These are phyloP conservation scores for Scalesia atractyloides DNA, from an alignment of 129 eudicot species.

Conservation along the genomic window DNA sequence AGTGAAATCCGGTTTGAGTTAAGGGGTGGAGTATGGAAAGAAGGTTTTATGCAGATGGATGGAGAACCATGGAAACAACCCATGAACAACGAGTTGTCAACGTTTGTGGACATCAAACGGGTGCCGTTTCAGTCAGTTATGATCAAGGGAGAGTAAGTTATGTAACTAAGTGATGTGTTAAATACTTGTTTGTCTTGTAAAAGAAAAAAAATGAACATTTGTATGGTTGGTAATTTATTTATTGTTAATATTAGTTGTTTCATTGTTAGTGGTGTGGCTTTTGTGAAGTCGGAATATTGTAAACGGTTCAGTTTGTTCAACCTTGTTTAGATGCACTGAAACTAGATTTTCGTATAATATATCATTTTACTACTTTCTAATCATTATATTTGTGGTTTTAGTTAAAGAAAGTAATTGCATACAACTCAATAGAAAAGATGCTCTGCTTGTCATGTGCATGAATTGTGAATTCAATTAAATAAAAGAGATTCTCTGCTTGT, in stretches of 20 bases:
- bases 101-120: constrained; percentile 80
- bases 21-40: constrained; percentile 90
- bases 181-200: constrained; percentile 27
- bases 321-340: not conserved
- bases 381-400: too few relatives aligned
- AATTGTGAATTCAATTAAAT: too few relatives aligned
- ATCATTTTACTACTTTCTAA: too few relatives aligned
- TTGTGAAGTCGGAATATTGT: not conserved
- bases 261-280: not conserved
- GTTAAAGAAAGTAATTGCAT: too few relatives aligned
- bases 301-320: not conserved
- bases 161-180: constrained; percentile 20
- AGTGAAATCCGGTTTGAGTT: constrained; percentile 76
- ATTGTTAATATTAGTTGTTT: constrained; percentile 31
- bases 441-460: too few relatives aligned
- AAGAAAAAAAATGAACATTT: not conserved
- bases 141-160: constrained; percentile 55
- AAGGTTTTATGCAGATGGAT: constrained; percentile 86
- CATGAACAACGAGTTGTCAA: constrained; percentile 68
- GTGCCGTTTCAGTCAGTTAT: constrained; percentile 81
- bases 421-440: too few relatives aligned
- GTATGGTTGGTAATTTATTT: constrained; percentile 28
- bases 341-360: too few relatives aligned
- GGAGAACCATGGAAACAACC: constrained; percentile 99
- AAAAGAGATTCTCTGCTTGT: too few relatives aligned